A percentile compares a stretch with the other conserved stretches of the same genome.
Conservation (phyloP, 257 asterid genomes). For the Misopates orontium region DNA sequence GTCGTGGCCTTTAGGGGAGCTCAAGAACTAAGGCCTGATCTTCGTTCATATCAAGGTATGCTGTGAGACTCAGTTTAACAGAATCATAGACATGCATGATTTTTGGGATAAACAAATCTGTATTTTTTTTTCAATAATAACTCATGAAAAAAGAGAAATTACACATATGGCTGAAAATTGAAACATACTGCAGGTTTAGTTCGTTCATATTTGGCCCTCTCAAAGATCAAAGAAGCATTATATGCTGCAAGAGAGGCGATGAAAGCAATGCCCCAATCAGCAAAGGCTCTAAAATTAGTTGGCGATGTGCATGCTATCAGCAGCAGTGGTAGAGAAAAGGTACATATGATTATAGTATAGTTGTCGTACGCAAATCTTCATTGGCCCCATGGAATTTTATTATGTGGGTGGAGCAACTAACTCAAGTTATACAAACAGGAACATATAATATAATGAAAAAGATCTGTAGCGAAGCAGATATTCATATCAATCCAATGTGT, state of each 20-base stretch:
- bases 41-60: constrained; percentile 95
- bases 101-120: constrained; percentile 4
- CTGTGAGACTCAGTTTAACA: constrained; percentile 9
- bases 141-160: constrained; percentile 11
- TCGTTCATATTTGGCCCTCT: constrained; percentile 78
- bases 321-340: constrained; percentile 91
- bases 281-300: constrained; percentile 91
- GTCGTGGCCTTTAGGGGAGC: constrained; percentile 80
- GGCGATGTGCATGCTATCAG: constrained; percentile 98
- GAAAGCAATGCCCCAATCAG: constrained; percentile 99
- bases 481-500: not conserved
- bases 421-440: not conserved
- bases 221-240: constrained; percentile 90
- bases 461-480: not conserved
- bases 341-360: constrained; percentile 13
- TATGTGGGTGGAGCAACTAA: not conserved
- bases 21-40: constrained; percentile 95
- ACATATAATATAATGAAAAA: not conserved
- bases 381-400: not conserved
- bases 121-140: not conserved
- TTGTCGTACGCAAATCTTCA: not conserved
- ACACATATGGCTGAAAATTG: constrained; percentile 7
- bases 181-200: constrained; percentile 69
- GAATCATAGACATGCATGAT: constrained; percentile 1
- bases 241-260: constrained; percentile 96